Evolutionary conservation across 495 filamentous ascomycete species (phyloP).

Genomic region (Neurospora hispaniola): DNA sequence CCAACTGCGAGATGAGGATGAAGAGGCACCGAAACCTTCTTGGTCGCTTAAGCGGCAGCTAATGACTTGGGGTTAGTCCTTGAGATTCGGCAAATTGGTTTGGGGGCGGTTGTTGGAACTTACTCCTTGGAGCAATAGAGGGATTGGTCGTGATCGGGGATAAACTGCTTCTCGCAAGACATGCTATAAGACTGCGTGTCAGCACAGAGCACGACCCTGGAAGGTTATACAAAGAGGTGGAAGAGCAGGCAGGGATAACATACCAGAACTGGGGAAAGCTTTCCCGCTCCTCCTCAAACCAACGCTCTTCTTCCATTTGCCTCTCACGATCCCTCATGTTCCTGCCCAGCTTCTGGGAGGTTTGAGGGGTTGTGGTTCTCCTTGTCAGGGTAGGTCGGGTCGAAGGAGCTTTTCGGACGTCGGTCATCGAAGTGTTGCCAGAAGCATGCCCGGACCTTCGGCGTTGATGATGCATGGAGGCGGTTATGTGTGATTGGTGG

Average conservation of each 20-base stretch:
- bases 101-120: constrained; percentile 11
- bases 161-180: constrained; percentile 42
- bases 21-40: constrained; percentile 18
- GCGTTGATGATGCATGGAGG: constrained; percentile 38
- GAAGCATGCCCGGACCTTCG: constrained; percentile 38
- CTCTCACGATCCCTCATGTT: constrained; percentile 34
- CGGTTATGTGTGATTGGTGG: constrained; percentile 18
- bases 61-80: constrained; percentile 12
- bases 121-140: constrained; percentile 42
- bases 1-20: constrained; percentile 15
- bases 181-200: constrained; percentile 29
- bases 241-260: constrained; percentile 6
- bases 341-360: constrained; percentile 31
- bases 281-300: constrained; percentile 38
- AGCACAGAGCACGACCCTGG: background rate
- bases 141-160: constrained; percentile 30
- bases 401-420: constrained; percentile 33
- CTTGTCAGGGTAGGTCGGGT: constrained; percentile 29
- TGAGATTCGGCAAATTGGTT: background rate
- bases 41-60: constrained; percentile 39
- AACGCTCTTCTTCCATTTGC: constrained; percentile 35
- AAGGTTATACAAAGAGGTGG: no score
- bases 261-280: constrained; percentile 45
- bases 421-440: constrained; percentile 38
- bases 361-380: constrained; percentile 26